Base-by-base conservation (phyloP, 179 eudicot species). In the Gypsophila paniculata region DNA sequence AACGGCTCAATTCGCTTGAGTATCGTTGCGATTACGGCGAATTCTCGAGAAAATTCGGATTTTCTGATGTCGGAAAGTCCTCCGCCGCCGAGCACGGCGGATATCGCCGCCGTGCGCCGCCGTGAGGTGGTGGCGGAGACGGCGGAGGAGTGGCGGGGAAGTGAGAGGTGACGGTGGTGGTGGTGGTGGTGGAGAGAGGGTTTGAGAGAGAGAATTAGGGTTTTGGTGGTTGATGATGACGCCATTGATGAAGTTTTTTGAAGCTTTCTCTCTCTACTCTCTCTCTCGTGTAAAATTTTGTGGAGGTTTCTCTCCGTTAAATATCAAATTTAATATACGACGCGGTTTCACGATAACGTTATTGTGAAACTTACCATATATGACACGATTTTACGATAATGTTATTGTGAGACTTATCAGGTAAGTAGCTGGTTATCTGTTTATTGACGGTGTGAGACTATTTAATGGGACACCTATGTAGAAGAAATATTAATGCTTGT, bases 1-100 rank as follows among this genome's bases (percentile, higher is more conserved):
- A 93, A 66, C 14, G 95, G 98, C 73, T 89, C 90, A 36, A 93
- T 90, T 10, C 83, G 82, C 84, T 82, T 87, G 55, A 93, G 70
- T 91, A 93, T 85, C 17, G 76, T 82, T 0, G 95, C 92, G 17
- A 93, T 87, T 1, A 93, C 98, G 3, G 89, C 85, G 77, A 91
- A 90, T 76, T 87, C 96, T 2, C 88, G 73, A 4, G 86, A 83
- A 77, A 91, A 90, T 32, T 84, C 86, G 2, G 91, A 84, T 66
- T 82, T 86, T 2, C 90, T 71, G 18, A 86, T 85, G 57, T 88
- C 91, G 46, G 91, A 86, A 19, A 85, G 85, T 19, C 97, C 97
- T 68, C 90, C 96, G 51, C 86, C 90, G 67, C 87, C 93, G 77
- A 90, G 68, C 12, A 53, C 17, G 68, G 49, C 13, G 59, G 34